A percentile compares a stretch with the other conserved stretches of the same genome.
Conservation (phyloP, 345 rosid species). For the Physaria fendleri region DNA sequence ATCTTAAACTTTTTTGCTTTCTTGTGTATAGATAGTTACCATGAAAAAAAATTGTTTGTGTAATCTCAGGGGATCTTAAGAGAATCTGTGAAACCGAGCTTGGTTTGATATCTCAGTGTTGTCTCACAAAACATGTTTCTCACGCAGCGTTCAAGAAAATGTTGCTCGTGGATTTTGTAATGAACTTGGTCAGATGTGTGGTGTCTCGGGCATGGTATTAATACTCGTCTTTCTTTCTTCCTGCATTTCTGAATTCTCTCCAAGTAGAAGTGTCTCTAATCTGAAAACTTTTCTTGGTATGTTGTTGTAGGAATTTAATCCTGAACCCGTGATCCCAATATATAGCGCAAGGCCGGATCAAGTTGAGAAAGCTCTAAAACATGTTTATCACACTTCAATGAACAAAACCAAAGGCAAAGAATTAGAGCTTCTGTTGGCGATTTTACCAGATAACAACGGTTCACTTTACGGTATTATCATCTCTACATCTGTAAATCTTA, state of each 20-base stretch:
- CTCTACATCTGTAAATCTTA: not conserved
- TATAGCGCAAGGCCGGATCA: slow-evolving; percentile 90
- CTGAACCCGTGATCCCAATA: slow-evolving; percentile 88
- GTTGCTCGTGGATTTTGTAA: slow-evolving; percentile 86
- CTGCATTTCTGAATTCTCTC: not conserved
- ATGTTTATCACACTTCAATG: slow-evolving; percentile 71
- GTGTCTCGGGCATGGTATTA: slow-evolving; percentile 98
- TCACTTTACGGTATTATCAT: slow-evolving; percentile 70
- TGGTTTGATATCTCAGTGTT: slow-evolving; percentile 92
- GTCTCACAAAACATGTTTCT: slow-evolving; percentile 95
- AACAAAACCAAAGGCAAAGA: slow-evolving; percentile 95
- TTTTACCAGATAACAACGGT: slow-evolving; percentile 96
- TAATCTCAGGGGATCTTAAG: slow-evolving; percentile 78
- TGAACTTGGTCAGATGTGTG: slow-evolving; percentile 97
- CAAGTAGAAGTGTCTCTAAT: not conserved
- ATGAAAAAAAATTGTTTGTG: not conserved
- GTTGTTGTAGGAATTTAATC: slow-evolving; percentile 65
- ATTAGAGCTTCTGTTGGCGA: slow-evolving; percentile 81
- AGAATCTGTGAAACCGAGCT: slow-evolving; percentile 98
- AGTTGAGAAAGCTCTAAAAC: slow-evolving; percentile 95
- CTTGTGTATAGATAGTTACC: not conserved
- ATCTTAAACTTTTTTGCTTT: not conserved
- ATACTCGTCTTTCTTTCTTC: not conserved
- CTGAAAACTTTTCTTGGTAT: not conserved
- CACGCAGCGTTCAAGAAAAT: slow-evolving; percentile 88